phyloP scores from a whole-genome alignment of 1,284 basidiomycete species.

The Ceratobasidium sp. region DNA sequence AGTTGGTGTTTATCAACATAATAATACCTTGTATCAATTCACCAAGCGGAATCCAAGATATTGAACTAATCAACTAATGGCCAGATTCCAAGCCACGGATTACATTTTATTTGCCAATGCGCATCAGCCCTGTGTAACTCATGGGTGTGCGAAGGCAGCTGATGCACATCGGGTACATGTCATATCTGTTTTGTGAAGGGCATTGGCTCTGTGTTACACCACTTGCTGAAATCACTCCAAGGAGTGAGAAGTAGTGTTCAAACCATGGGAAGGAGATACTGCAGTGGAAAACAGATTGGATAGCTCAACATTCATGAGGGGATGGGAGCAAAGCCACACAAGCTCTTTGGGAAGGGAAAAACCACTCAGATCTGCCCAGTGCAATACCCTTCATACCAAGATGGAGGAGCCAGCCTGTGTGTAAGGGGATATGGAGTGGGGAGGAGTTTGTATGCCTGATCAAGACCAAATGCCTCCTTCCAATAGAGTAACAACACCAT shows the following conservation, averaged over 20 bases:
- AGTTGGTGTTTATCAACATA: no score
- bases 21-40: no score
- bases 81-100: no score
- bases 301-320: slow-evolving; percentile 4
- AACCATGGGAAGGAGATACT: not conserved
- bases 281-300: slow-evolving; percentile 10
- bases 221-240: not conserved
- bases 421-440: slow-evolving; percentile 49
- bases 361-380: not conserved
- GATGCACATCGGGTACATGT: no score
- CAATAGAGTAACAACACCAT: not conserved
- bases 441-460: slow-evolving; percentile 47
- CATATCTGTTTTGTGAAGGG: no score
- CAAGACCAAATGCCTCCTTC: not conserved
- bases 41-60: no score
- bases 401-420: not conserved
- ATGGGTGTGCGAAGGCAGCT: no score
- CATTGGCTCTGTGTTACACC: no score
- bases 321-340: not conserved
- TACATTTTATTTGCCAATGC: no score
- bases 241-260: not conserved
- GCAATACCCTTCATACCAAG: slow-evolving; percentile 1
- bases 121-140: no score
- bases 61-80: no score
- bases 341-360: slow-evolving; percentile 3